These are phyloP conservation scores for Linum lewisii DNA, from an alignment of 345 rosid species.

Conservation along the genomic window DNA sequence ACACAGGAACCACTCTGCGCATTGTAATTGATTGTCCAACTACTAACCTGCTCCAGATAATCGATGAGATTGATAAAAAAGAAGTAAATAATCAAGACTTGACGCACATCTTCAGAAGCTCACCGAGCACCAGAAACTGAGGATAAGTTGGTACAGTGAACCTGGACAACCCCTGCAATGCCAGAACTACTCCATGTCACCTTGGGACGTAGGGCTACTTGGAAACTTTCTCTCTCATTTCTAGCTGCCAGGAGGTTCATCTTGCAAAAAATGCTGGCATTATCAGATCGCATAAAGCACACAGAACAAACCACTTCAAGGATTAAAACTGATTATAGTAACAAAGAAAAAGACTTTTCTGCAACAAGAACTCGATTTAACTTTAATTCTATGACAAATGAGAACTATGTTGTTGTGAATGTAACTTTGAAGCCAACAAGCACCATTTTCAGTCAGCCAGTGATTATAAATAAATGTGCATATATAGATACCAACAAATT, in stretches of 20 bases:
- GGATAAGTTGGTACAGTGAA: slow-evolving; percentile 78
- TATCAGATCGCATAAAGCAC: slow-evolving; percentile 14
- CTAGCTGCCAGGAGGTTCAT: slow-evolving; percentile 89
- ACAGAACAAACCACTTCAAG: background rate
- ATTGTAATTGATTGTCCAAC: slow-evolving; percentile 65
- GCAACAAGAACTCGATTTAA: background rate
- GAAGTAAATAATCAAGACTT: slow-evolving; percentile 6
- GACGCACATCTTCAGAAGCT: slow-evolving; percentile 19
- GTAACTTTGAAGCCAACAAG: too few relatives aligned
- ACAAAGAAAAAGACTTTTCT: background rate
- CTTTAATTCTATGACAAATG: background rate
- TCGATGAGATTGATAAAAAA: slow-evolving; percentile 16
- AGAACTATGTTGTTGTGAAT: background rate
- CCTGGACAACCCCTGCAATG: slow-evolving; percentile 65
- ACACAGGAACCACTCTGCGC: slow-evolving; percentile 61
- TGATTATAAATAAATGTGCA: background rate
- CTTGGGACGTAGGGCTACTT: slow-evolving; percentile 87
- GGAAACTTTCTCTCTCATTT: slow-evolving; percentile 93
- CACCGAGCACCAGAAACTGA: slow-evolving; percentile 81
- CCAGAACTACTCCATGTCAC: slow-evolving; percentile 72
- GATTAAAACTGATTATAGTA: background rate
- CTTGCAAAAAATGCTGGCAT: slow-evolving; percentile 32
- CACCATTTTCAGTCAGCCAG: background rate
- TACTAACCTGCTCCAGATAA: slow-evolving; percentile 45
- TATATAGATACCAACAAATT: too few relatives aligned